Conservation (phyloP, 2,329 filamentous ascomycete genomes). For the Pestalotiopsis sp. region DNA sequence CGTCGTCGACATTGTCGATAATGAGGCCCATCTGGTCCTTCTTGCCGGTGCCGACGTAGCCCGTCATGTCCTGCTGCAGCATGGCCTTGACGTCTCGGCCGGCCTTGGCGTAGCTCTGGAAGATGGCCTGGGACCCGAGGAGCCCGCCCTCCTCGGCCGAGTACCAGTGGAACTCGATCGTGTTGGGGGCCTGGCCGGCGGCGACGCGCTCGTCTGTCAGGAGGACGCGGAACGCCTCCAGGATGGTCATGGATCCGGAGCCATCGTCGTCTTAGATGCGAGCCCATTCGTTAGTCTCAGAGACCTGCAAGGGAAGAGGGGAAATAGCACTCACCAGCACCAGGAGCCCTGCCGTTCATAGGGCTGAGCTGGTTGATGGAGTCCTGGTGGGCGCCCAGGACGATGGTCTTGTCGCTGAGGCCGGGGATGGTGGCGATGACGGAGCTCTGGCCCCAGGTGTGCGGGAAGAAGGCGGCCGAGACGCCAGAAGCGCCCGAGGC, state of each 20-base stretch:
- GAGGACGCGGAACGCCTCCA: conserved; percentile 74
- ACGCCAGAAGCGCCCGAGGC: conserved; percentile 62
- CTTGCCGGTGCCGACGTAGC: conserved; percentile 32
- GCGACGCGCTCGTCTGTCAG: conserved; percentile 63
- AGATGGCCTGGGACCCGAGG: conserved; percentile 65
- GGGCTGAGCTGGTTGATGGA: conserved; percentile 77
- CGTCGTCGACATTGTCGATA: conserved; percentile 37
- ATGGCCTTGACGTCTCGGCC: conserved; percentile 38
- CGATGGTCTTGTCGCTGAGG: conserved; percentile 68
- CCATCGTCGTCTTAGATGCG: conserved; percentile 66
- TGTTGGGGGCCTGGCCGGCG: conserved; percentile 66
- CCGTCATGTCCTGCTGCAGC: conserved; percentile 46
- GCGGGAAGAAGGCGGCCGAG: conserved; percentile 63
- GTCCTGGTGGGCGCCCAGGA: conserved; percentile 79
- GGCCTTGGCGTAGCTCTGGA: conserved; percentile 34
- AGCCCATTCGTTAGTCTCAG: neutral
- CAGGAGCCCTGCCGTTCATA: conserved; percentile 69
- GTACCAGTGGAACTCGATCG: conserved; percentile 86
- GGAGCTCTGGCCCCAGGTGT: conserved; percentile 73
- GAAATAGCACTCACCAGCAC: conserved; percentile 40
- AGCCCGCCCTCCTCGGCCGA: conserved; percentile 79
- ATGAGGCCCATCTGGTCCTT: conserved; percentile 37
- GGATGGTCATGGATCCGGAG: conserved; percentile 74
- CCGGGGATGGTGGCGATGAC: conserved; percentile 83
- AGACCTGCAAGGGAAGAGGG: neutral